Evolutionary conservation across 2,329 filamentous ascomycete genomes (phyloP).

Genomic region (Nemania diffusa): DNA sequence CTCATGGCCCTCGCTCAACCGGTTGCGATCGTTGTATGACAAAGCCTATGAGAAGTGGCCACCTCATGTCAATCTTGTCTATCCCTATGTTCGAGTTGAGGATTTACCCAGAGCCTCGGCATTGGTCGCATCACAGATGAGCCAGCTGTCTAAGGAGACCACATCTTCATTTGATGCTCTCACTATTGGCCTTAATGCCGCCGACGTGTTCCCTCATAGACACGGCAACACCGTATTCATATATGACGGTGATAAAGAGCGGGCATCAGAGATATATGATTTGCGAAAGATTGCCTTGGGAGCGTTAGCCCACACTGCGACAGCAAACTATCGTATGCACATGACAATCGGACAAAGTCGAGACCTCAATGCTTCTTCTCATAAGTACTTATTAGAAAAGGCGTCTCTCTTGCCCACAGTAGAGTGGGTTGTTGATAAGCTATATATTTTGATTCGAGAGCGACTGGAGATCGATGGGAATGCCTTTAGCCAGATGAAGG

Average conservation of each 20-base stretch:
- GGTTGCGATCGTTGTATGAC: conserved; percentile 70
- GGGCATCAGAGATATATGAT: conserved; percentile 41
- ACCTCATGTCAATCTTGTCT: conserved; percentile 73
- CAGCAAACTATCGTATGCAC: conserved; percentile 57
- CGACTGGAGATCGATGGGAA: conserved; percentile 46
- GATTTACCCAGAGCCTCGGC: conserved; percentile 57
- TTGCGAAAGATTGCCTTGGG: conserved; percentile 52
- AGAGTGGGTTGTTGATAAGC: conserved; percentile 59
- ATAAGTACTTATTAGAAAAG: conserved; percentile 64
- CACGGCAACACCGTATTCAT: conserved; percentile 63
- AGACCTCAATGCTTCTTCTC: conserved; percentile 56
- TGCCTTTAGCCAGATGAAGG: conserved; percentile 61
- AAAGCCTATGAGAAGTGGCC: conserved; percentile 71
- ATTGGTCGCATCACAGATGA: conserved; percentile 52
- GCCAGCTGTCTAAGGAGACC: conserved; percentile 26
- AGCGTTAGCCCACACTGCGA: conserved; percentile 49
- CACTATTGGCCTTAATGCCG: conserved; percentile 52
- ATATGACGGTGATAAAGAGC: conserved; percentile 45
- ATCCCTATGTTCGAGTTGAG: conserved; percentile 69
- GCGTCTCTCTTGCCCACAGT: conserved; percentile 59
- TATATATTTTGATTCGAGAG: conserved; percentile 66
- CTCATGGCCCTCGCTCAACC: conserved; percentile 61
- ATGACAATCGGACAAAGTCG: conserved; percentile 70
- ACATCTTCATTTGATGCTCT: conserved; percentile 17
- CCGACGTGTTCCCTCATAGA: conserved; percentile 61